phyloP scores from a whole-genome alignment of 768 basidiomycete genomes.

The Phylloporus sp. region DNA sequence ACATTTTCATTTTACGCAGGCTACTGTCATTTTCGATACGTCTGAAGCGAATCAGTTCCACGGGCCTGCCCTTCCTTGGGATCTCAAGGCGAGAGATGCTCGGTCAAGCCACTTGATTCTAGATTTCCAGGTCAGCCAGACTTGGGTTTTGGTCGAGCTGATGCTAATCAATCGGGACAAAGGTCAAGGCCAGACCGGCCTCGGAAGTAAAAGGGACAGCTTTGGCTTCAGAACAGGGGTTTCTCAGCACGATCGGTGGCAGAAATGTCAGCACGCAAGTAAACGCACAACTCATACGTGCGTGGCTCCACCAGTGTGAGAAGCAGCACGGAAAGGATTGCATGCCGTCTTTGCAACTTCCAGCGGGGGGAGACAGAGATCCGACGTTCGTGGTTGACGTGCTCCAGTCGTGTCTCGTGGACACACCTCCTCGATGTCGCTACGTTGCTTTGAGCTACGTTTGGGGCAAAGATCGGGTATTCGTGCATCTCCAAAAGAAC shows the following conservation, averaged over 20 bases:
- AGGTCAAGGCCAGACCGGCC: not conserved
- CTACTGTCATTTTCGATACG: not conserved
- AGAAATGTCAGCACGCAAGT: constrained; percentile 4
- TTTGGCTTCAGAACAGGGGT: not conserved
- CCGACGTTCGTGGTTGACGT: constrained; percentile 16
- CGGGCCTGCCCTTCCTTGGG: constrained; percentile 12
- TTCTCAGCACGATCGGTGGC: constrained; percentile 4
- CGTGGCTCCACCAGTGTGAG: constrained; percentile 15
- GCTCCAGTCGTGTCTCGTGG: constrained; percentile 13
- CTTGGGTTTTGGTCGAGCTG: not conserved
- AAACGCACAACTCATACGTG: constrained; percentile 6
- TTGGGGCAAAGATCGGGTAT: constrained; percentile 12
- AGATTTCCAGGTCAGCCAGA: constrained; percentile 3
- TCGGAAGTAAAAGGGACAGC: not conserved
- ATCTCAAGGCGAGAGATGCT: not conserved
- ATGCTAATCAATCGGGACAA: not conserved
- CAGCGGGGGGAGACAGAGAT: not conserved
- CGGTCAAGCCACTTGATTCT: not conserved
- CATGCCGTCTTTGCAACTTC: not conserved
- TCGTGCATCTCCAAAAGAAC: constrained; percentile 8
- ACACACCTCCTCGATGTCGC: constrained; percentile 17
- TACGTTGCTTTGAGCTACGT: constrained; percentile 25
- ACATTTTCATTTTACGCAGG: constrained; percentile 15
- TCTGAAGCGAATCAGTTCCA: not conserved
- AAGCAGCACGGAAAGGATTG: constrained; percentile 8